These are phyloP conservation scores for Caryocar brasiliense DNA, from an alignment of 441 rosid species.

Conservation along the genomic window DNA sequence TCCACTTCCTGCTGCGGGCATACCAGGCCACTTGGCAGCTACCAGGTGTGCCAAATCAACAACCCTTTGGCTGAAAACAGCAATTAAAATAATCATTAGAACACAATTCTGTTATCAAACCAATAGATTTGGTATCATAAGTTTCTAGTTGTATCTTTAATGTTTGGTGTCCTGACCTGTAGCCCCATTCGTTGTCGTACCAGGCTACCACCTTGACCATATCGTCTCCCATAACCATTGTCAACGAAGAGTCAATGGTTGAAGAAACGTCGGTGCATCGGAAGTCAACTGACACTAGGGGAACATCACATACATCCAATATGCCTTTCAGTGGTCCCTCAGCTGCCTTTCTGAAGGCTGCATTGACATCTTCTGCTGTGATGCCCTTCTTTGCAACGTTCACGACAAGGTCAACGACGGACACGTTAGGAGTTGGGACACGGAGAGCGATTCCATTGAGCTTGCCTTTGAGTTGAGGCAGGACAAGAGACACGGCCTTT, in stretches of 20 bases:
- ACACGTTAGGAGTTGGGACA: constrained; percentile 96
- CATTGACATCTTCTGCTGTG: constrained; percentile 79
- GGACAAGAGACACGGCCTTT: constrained; percentile 86
- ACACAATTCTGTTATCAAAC: not conserved
- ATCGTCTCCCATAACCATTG: constrained; percentile 98
- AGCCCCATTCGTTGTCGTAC: constrained; percentile 99
- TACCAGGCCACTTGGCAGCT: constrained; percentile 78
- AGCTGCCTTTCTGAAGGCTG: constrained; percentile 85
- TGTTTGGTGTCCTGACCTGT: constrained; percentile 42
- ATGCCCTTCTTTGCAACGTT: constrained; percentile 80
- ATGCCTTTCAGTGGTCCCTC: constrained; percentile 76
- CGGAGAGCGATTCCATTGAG: constrained; percentile 94
- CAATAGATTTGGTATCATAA: too few relatives aligned
- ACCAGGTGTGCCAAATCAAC: constrained; percentile 96
- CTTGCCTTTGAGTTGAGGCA: constrained; percentile 93
- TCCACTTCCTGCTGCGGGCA: constrained; percentile 46
- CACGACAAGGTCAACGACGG: constrained; percentile 85
- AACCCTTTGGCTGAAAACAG: constrained; percentile 75
- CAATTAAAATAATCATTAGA: not conserved
- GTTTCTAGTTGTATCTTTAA: not conserved
- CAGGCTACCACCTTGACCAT: constrained; percentile 97
- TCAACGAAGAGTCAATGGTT: constrained; percentile 83
- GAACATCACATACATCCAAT: constrained; percentile 72
- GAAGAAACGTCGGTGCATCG: constrained; percentile 85
- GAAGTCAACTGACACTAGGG: constrained; percentile 88